Evolutionary conservation across 441 rosid species (phyloP), one percentile per base, ranked within the genome.

Genomic region (Croton laevigatus): DNA sequence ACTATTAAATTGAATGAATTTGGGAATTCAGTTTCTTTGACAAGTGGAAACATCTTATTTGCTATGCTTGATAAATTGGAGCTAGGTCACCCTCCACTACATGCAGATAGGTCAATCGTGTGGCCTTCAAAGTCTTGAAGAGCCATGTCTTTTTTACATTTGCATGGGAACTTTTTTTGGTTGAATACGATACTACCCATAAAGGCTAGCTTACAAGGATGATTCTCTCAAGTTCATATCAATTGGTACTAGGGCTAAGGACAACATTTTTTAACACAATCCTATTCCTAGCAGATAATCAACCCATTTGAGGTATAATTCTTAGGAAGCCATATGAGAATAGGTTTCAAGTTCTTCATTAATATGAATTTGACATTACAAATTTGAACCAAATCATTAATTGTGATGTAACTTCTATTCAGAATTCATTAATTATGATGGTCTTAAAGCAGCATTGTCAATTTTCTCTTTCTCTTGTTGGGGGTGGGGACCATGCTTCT

Each of bases 81-180:
- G 63, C 68, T 76, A 64, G 19, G 61, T 68, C 85, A 78, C 53
- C 46, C 66, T 76, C 85, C 87, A 83, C 84, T 76, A 74, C 32
- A 32, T 44, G 36, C 54, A 69, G 61, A 78, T 61, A 70, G 58
- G 52, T 71, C 23, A n/a, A 55, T 36, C 46, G 20, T 58, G 49
- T 54, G 71, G 66, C 78, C 59, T 83, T 54, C 37, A 23, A 8
- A 44, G 19, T 49, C 64, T 37, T 67, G 78, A 75, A 77, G 73
- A 75, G 88, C 38, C 78, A 44, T 20, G 46, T 19, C 61, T 32
- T 62, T 49, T 62, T 14, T 55, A 13, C 37, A 62, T 57, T 27
- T 27, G 2, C 32, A 27, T 27, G 32, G 2, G 32, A 2, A 27
- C 32, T 27, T 27, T 27, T n/a, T 27, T 27, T 1, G 32, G 32